These are phyloP conservation scores for Candida quercuum DNA, from an alignment of 805 yeast species.

Conservation along the genomic window DNA sequence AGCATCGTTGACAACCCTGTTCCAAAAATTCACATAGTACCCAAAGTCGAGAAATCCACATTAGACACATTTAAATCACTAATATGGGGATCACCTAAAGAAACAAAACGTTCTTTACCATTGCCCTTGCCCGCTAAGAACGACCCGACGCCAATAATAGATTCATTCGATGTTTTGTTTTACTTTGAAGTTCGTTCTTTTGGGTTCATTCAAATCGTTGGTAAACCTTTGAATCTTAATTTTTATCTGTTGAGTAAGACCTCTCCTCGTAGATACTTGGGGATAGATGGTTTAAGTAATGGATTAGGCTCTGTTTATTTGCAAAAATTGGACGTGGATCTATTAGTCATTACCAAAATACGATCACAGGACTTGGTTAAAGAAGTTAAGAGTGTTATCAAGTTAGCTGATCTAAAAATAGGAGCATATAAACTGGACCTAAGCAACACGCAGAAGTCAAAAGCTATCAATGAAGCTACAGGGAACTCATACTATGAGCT, in stretches of 20 bases:
- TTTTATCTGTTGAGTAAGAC: slow-evolving; percentile 18
- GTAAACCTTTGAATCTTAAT: slow-evolving; percentile 17
- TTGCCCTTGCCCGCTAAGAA: slow-evolving; percentile 1
- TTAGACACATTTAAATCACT: too few relatives aligned
- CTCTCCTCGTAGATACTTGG: slow-evolving; percentile 19
- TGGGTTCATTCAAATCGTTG: slow-evolving; percentile 8
- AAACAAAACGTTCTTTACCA: slow-evolving; percentile 1
- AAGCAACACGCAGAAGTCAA: slow-evolving; percentile 3
- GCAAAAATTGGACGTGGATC: slow-evolving; percentile 29
- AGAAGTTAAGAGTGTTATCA: slow-evolving; percentile 1
- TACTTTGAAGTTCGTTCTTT: slow-evolving; percentile 12
- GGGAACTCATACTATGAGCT: slow-evolving; percentile 39
- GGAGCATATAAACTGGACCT: slow-evolving; percentile 5
- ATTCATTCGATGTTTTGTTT: slow-evolving; percentile 7
- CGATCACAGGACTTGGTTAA: slow-evolving; percentile 12
- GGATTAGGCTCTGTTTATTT: slow-evolving; percentile 44
- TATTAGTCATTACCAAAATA: slow-evolving; percentile 16
- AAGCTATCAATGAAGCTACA: slow-evolving; percentile 13
- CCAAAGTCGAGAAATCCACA: too few relatives aligned
- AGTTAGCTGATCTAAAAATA: neutral
- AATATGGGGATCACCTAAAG: too few relatives aligned
- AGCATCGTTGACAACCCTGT: slow-evolving; percentile 27
- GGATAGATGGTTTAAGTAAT: slow-evolving; percentile 37
- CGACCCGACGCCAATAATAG: slow-evolving; percentile 2
- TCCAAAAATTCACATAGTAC: too few relatives aligned